These are phyloP conservation scores for Aspergillus sp. DNA, from an alignment of 2,329 filamentous ascomycete genomes.

Conservation along the genomic window DNA sequence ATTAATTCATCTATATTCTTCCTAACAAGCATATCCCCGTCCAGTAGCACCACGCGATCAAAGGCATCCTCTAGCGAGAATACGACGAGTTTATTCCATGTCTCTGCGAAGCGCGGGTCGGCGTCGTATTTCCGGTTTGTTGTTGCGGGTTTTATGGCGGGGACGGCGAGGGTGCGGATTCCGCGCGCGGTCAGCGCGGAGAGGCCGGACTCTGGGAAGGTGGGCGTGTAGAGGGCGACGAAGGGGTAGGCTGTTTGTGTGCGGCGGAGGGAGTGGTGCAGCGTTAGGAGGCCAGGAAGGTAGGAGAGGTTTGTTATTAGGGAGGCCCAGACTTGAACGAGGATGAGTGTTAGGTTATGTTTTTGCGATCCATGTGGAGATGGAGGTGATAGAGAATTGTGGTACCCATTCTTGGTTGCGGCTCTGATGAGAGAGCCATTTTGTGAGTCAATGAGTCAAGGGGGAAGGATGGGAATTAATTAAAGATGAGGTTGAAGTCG, in stretches of 20 bases:
- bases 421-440: neutral
- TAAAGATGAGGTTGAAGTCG: neutral
- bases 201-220: slow-evolving; percentile 68
- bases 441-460: neutral
- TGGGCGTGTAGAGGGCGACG: slow-evolving; percentile 78
- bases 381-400: slow-evolving; percentile 39
- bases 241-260: slow-evolving; percentile 70
- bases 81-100: slow-evolving; percentile 82
- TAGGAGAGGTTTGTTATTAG: slow-evolving; percentile 84
- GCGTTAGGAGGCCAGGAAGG: slow-evolving; percentile 77
- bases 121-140: slow-evolving; percentile 66
- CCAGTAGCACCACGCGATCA: slow-evolving; percentile 76
- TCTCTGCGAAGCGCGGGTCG: slow-evolving; percentile 84
- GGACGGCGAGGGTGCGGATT: slow-evolving; percentile 69
- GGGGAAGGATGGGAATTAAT: neutral
- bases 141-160: slow-evolving; percentile 69
- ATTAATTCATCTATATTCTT: slow-evolving; percentile 92
- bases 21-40: slow-evolving; percentile 82
- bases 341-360: slow-evolving; percentile 56
- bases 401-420: slow-evolving; percentile 5
- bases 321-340: slow-evolving; percentile 80
- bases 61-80: slow-evolving; percentile 76
- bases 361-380: slow-evolving; percentile 64
- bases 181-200: slow-evolving; percentile 66
- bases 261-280: slow-evolving; percentile 72